These are phyloP conservation scores for Eucalyptus tenuipes DNA, from an alignment of 345 rosid genomes.

Conservation along the genomic window DNA sequence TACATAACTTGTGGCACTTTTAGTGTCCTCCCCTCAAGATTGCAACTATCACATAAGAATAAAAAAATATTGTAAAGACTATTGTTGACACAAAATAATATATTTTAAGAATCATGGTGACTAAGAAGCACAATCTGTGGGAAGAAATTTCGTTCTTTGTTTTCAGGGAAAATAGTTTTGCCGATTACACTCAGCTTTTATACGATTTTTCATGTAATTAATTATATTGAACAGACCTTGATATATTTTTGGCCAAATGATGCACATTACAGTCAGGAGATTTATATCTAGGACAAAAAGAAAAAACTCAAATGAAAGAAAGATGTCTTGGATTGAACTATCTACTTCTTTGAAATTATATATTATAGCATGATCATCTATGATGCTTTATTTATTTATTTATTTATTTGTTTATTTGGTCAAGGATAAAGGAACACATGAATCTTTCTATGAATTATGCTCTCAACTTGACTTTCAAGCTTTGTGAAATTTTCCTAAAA, in stretches of 20 bases:
- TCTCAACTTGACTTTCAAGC: background rate
- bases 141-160: no score
- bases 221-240: background rate
- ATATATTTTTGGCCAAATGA: background rate
- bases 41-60: no score
- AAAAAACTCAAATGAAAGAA: no score
- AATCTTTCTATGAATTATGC: background rate
- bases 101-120: no score
- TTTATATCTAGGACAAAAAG: background rate
- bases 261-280: background rate
- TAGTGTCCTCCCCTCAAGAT: no score
- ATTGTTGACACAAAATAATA: no score
- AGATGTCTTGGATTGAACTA: background rate
- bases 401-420: no score
- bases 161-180: no score
- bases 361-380: background rate
- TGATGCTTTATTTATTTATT: background rate
- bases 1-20: no score
- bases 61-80: no score
- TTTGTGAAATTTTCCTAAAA: background rate
- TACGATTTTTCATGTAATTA: background rate
- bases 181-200: background rate
- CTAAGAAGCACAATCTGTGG: no score
- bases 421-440: background rate
- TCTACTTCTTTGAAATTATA: background rate